Base-by-base conservation (phyloP, 1,139 yeast species). In the Arxiozyma telluris region DNA sequence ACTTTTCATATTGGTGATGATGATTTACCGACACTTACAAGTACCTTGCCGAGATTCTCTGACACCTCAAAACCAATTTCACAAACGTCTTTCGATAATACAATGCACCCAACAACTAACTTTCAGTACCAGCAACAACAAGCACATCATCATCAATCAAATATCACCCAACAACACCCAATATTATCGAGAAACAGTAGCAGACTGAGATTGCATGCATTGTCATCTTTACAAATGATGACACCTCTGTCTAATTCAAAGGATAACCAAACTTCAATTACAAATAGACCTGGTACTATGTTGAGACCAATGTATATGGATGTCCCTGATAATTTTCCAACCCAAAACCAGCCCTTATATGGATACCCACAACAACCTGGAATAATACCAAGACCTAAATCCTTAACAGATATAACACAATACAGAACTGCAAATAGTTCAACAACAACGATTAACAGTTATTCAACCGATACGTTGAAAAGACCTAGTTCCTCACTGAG, bases 191-290 rank as follows among this genome's bases (percentile, higher is more conserved):
- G 51, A 30, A 51, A 43, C 44, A 55, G 55, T 50, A 55, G 59
- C 62, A 58, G 61, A 50, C 45, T 55, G 30, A 56, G 66, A 45
- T 50, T 64, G 41, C 67, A 64, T 55, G 74, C 71, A 1, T 59
- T 72, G 30, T 73, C 75, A 0, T 66, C 71, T 3, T 54, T 73
- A 54, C 72, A 72, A 58, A 61, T 71, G 60, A 71, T 72, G 75
- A 72, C 75, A 0, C 75, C 75, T 9, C 49, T 64, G 39, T 50
- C 53, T 4, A 46, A 44, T n/a, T 52, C 50, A 17, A 51, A 41
- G 17, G 21, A 30, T 9, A 49, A 20, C 20, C 34, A 48, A 20
- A 7, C 7, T 2, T 8, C 27, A 17, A 42, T 23, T 20, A 34
- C 51, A 39, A 49, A 50, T 25, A 46, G 43, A 21, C 18, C 50